A percentile compares a stretch with the other conserved stretches of the same genome.
phyloP scores from a whole-genome alignment of 345 rosid species.

The Lepidium africanum region DNA sequence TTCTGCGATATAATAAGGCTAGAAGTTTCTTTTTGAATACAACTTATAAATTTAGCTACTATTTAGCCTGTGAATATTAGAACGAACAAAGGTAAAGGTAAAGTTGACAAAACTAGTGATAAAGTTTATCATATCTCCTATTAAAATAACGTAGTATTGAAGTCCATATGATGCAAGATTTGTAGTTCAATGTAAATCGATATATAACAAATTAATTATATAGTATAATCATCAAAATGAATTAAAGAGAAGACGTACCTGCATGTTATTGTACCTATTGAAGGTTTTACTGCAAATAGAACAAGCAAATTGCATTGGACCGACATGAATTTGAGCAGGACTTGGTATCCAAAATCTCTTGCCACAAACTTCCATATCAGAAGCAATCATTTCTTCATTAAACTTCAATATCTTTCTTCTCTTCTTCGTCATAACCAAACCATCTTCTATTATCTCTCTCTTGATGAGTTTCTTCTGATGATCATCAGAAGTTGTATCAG shows the following conservation, averaged over 20 bases:
- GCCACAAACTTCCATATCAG: constrained; percentile 17
- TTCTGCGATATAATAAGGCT: not conserved
- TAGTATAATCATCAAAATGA: not conserved
- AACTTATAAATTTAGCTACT: too few species aligned
- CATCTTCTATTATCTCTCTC: constrained; percentile 20
- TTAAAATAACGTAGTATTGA: not conserved
- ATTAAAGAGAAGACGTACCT: constrained; percentile 39
- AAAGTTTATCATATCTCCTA: not conserved
- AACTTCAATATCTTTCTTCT: constrained; percentile 9
- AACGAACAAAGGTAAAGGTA: constrained; percentile 22
- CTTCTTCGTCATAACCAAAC: constrained; percentile 16
- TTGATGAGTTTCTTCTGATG: constrained; percentile 12
- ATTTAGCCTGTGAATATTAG: not conserved
- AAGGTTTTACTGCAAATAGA: constrained; percentile 96
- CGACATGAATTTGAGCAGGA: constrained; percentile 88
- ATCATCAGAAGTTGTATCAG: constrained; percentile 22
- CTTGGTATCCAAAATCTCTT: constrained; percentile 81
- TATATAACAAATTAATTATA: not conserved
- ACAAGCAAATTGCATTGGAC: constrained; percentile 96
- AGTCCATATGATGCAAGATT: not conserved
- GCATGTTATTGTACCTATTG: constrained; percentile 99
- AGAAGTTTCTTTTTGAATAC: not conserved
- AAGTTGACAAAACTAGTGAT: constrained; percentile 7
- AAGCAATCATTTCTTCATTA: constrained; percentile 2
- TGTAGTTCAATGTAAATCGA: not conserved